These are phyloP conservation scores for Pseudogymnoascus sp. DNA, from an alignment of 2,329 filamentous ascomycete genomes.

Conservation along the genomic window DNA sequence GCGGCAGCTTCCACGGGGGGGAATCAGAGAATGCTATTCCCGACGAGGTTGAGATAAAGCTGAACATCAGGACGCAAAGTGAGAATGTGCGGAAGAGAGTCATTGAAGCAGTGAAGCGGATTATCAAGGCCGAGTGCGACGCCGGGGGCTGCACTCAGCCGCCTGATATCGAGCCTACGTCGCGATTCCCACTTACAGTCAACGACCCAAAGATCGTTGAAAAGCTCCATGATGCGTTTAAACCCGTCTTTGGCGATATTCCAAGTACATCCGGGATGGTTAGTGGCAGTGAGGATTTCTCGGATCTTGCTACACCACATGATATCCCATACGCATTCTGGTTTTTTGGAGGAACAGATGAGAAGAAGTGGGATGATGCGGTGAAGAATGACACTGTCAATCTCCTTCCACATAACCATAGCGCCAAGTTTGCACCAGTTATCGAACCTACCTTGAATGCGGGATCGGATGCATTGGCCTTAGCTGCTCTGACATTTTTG, in stretches of 20 bases:
- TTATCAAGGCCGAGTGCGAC: constrained; percentile 49
- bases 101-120: constrained; percentile 36
- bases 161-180: not conserved
- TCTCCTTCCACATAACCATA: constrained; percentile 51
- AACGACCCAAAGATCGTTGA: constrained; percentile 7
- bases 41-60: constrained; percentile 45
- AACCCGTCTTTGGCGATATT: not conserved
- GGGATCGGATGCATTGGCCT: constrained; percentile 45
- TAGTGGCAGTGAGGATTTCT: constrained; percentile 23
- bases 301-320: constrained; percentile 18
- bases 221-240: not conserved
- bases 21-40: constrained; percentile 56
- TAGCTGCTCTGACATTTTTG: constrained; percentile 40
- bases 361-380: constrained; percentile 42
- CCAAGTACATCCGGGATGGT: not conserved
- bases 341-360: constrained; percentile 48
- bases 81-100: constrained; percentile 35
- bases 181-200: not conserved
- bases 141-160: constrained; percentile 27
- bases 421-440: constrained; percentile 50
- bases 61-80: constrained; percentile 47
- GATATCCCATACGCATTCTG: constrained; percentile 47
- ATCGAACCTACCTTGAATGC: constrained; percentile 51
- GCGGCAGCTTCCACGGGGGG: constrained; percentile 52
- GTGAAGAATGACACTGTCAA: constrained; percentile 31